A percentile compares a stretch with the other conserved stretches of the same genome.
These are phyloP conservation scores for Saitoella complicata DNA, from an alignment of 805 yeast genomes.

Conservation along the genomic window DNA sequence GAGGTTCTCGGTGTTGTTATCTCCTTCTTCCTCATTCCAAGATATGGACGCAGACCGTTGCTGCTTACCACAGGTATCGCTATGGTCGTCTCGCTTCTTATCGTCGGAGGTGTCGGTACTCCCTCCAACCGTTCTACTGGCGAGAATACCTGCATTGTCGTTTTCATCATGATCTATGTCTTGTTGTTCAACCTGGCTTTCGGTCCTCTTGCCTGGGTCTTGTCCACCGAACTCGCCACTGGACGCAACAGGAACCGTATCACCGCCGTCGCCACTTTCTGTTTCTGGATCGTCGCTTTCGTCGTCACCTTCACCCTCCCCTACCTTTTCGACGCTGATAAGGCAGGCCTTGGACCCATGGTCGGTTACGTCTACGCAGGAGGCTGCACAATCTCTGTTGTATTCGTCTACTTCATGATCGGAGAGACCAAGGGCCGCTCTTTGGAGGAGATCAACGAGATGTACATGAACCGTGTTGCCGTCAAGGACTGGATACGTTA, in stretches of 20 bases:
- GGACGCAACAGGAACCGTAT: slow-evolving; percentile 5
- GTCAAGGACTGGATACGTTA: too few species aligned
- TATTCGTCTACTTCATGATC: slow-evolving; percentile 5
- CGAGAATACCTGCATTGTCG: slow-evolving; percentile 24
- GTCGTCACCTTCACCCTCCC: slow-evolving; percentile 9
- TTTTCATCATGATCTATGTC: slow-evolving; percentile 38
- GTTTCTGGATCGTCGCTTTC: slow-evolving; percentile 7
- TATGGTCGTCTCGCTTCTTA: slow-evolving; percentile 10
- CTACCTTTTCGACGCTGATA: slow-evolving; percentile 4
- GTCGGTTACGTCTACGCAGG: slow-evolving; percentile 7
- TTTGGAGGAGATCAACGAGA: slow-evolving; percentile 8
- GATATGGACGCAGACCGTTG: slow-evolving; percentile 45
- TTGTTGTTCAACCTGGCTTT: slow-evolving; percentile 36
- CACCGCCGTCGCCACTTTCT: slow-evolving; percentile 5
- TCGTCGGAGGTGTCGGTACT: slow-evolving; percentile 11
- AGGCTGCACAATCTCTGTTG: slow-evolving; percentile 1
- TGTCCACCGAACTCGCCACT: slow-evolving; percentile 33
- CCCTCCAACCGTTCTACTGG: slow-evolving; percentile 22
- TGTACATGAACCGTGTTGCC: slow-evolving; percentile 1
- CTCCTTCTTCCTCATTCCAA: slow-evolving; percentile 42
- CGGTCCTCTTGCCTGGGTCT: slow-evolving; percentile 42
- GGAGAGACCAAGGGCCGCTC: slow-evolving; percentile 9
- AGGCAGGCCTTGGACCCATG: slow-evolving; percentile 4
- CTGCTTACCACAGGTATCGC: slow-evolving; percentile 11
- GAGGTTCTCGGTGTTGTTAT: slow-evolving; percentile 23